Conservation (phyloP, 2,329 filamentous ascomycete genomes). For the Fusarium falciforme region DNA sequence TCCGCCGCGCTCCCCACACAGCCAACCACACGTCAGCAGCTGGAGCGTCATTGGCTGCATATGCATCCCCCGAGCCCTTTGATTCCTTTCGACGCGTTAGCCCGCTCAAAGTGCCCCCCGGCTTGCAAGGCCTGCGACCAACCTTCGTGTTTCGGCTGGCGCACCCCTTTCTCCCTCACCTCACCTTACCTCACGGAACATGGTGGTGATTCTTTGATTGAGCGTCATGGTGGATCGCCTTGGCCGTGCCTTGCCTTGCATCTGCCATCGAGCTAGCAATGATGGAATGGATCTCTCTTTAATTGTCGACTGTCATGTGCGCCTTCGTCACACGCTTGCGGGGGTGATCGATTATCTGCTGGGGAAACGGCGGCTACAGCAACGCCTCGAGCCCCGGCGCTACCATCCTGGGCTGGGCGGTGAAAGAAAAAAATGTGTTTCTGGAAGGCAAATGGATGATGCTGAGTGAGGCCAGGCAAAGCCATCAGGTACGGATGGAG, state of each 20-base stretch:
- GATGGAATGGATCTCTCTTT: slow-evolving; percentile 5
- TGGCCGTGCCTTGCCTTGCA: not conserved
- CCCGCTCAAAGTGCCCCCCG: not conserved
- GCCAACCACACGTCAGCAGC: slow-evolving; percentile 42
- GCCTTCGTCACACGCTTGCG: slow-evolving; percentile 21
- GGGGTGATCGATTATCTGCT: slow-evolving; percentile 11
- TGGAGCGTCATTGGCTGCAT: not conserved
- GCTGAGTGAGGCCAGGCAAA: slow-evolving; percentile 10
- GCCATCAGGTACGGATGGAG: slow-evolving; percentile 27
- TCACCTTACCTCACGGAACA: slow-evolving; percentile 2
- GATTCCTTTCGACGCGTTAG: slow-evolving; percentile 23
- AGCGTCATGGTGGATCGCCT: slow-evolving; percentile 34
- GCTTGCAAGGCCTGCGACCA: slow-evolving; percentile 17
- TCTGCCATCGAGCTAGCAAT: not conserved
- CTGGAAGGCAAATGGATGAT: slow-evolving; percentile 26
- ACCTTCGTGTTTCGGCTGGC: slow-evolving; percentile 14
- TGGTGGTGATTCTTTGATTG: slow-evolving; percentile 5
- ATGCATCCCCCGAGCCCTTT: slow-evolving; percentile 5
- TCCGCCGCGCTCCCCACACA: slow-evolving; percentile 33
- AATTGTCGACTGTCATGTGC: slow-evolving; percentile 30
- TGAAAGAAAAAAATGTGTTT: slow-evolving; percentile 17
- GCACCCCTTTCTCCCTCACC: slow-evolving; percentile 17
- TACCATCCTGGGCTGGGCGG: slow-evolving; percentile 11
- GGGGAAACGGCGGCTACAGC: slow-evolving; percentile 8
- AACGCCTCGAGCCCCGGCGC: slow-evolving; percentile 8